Base-by-base conservation (phyloP, 495 filamentous ascomycete genomes). In the Talaromyces borbonicus region DNA sequence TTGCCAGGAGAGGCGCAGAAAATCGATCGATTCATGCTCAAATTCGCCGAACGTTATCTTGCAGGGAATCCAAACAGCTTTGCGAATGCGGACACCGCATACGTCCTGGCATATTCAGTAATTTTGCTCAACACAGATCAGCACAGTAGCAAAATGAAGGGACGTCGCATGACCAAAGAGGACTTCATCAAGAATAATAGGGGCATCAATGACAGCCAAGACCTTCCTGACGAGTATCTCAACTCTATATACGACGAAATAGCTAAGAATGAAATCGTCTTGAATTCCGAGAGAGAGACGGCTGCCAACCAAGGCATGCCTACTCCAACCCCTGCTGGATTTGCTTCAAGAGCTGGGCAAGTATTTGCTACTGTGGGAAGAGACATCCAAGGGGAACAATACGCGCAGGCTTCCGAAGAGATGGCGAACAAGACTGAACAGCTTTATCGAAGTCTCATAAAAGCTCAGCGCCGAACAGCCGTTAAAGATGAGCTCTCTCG, bases 101-200 rank as follows among this genome's bases (percentile, higher is more conserved):
- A 99, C 55, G 85, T 97, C 20, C 73, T 99, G 8, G 79, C 90
- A 0, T 99, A 99, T 60, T 95, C 88, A 0, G 93, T 96, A 38
- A 95, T 99, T 49, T 67, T 99, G 79, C 71, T 99, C 16, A 99
- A 99, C 58, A 96, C 90, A 0, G 92, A 99, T 67, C 78, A 86
- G 51, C 93, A 99, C 63, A 96, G 90, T 57, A 67, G 60, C 40
- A 95, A 95, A 57, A 69, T 97, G 37, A 90, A 85, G 43, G 77
- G 74, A 1, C 60, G 52, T 5, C 79, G 90, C 33, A 99, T 99
- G 92, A 92, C 81, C 9, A 88, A 85, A 49, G 85, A 94, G 46
- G 93, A 99, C 37, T 99, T 97, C 59, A 89, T 99, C 68, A 95
- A 92, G 67, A 99, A 99, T 61, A 99, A 99, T 60, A 72, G 90